These are phyloP conservation scores for Colletotrichum acutatum DNA, from an alignment of 2,329 filamentous ascomycete species.

Conservation along the genomic window DNA sequence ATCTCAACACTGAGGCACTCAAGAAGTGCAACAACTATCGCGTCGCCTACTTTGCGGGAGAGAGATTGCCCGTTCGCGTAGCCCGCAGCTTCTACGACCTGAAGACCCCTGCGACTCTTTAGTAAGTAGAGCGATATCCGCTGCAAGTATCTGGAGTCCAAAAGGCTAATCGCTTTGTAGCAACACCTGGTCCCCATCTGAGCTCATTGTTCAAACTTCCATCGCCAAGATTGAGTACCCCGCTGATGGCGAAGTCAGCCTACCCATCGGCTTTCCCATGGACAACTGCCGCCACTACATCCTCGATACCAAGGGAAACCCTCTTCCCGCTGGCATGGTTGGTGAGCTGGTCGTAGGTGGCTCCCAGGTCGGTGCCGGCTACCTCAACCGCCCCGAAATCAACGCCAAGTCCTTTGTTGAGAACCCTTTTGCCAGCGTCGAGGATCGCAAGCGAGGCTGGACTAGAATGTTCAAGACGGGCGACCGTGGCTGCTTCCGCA, in stretches of 20 bases:
- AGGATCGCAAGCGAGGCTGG: slow-evolving; percentile 38
- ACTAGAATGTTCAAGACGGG: slow-evolving; percentile 56
- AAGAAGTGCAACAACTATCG: slow-evolving; percentile 38
- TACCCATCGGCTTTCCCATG: slow-evolving; percentile 40
- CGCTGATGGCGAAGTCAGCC: slow-evolving; percentile 31
- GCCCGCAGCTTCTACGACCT: slow-evolving; percentile 40
- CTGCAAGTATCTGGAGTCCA: not conserved
- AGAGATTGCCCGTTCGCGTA: slow-evolving; percentile 39
- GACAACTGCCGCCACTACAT: slow-evolving; percentile 51
- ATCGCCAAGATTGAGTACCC: slow-evolving; percentile 37
- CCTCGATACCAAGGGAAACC: slow-evolving; percentile 44
- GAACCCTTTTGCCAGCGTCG: slow-evolving; percentile 40
- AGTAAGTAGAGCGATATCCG: not conserved
- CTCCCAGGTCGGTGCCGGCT: not conserved
- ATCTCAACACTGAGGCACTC: slow-evolving; percentile 37
- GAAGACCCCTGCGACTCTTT: slow-evolving; percentile 35
- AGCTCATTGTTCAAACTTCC: slow-evolving; percentile 40
- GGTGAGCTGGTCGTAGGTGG: slow-evolving; percentile 55
- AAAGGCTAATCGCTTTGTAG: not conserved
- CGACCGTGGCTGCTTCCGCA: slow-evolving; percentile 50
- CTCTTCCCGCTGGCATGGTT: slow-evolving; percentile 48
- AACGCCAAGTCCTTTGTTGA: not conserved
- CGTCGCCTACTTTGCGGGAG: slow-evolving; percentile 39
- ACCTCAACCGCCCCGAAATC: not conserved
- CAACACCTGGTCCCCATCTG: slow-evolving; percentile 10